phyloP scores from a whole-genome alignment of 352 stramenopile genomes.

The Pythium rishiriense region DNA sequence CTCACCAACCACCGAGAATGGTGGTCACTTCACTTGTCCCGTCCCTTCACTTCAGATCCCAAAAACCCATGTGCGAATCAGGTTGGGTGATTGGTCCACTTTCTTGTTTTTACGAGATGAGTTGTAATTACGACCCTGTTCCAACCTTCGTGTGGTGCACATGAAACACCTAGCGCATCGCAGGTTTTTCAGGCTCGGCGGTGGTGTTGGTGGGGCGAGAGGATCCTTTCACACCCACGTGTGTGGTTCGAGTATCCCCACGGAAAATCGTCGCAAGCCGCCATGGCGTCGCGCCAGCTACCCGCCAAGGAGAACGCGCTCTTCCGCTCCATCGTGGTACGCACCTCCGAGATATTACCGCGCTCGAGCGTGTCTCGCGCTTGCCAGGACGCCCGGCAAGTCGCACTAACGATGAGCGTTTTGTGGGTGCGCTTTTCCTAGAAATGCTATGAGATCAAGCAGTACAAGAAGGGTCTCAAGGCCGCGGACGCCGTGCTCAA shows the following conservation, averaged over 20 bases:
- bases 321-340: constrained; percentile 94
- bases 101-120: neutral
- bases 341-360: too few relatives aligned
- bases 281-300: constrained; percentile 70
- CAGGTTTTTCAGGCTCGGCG: neutral
- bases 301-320: constrained; percentile 95
- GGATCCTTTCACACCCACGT: constrained; percentile 9
- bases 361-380: too few relatives aligned
- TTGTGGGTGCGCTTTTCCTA: too few relatives aligned
- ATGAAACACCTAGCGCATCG: constrained; percentile 7
- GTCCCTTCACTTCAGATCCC: constrained; percentile 12
- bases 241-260: constrained; percentile 17
- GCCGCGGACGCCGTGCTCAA: constrained; percentile 94
- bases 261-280: neutral
- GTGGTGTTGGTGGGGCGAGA: constrained; percentile 5
- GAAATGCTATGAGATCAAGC: constrained; percentile 98
- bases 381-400: too few relatives aligned
- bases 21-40: constrained; percentile 11
- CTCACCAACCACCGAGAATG: constrained; percentile 14
- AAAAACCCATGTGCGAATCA: neutral
- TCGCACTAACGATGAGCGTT: too few relatives aligned
- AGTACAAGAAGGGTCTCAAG: constrained; percentile 99
- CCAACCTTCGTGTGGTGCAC: constrained; percentile 2
- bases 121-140: constrained; percentile 5
- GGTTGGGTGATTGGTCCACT: neutral